Percentiles rank a stretch among this genome's conserved stretches.
phyloP scores from a whole-genome alignment of 2,329 filamentous ascomycete species.

The Ophiocordyceps unilateralis region DNA sequence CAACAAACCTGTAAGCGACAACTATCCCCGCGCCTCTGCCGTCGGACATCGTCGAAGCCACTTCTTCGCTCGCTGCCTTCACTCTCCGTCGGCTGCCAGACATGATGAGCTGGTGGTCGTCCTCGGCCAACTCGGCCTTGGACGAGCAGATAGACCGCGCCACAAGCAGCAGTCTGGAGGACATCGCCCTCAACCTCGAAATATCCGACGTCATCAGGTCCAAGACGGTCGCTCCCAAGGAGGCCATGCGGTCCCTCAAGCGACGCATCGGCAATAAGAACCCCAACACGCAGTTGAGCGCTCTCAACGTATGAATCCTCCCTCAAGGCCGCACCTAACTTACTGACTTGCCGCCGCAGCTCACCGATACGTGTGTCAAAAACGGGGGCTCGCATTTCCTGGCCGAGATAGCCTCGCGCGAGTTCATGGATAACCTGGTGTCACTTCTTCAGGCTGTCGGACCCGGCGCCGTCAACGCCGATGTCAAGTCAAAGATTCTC shows the following conservation, averaged over 20 bases:
- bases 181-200: constrained; percentile 93
- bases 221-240: constrained; percentile 92
- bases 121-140: constrained; percentile 72
- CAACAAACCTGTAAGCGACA: background rate
- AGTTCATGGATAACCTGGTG: constrained; percentile 95
- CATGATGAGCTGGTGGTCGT: constrained; percentile 94
- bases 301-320: constrained; percentile 53
- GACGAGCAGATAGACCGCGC: constrained; percentile 96
- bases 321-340: background rate
- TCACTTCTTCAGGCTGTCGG: constrained; percentile 76
- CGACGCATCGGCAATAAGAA: constrained; percentile 92
- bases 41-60: background rate
- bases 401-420: constrained; percentile 81
- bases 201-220: constrained; percentile 96
- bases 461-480: constrained; percentile 55
- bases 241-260: constrained; percentile 95
- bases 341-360: constrained; percentile 27
- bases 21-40: background rate
- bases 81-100: constrained; percentile 4
- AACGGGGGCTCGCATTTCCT: constrained; percentile 95
- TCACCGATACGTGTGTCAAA: constrained; percentile 97
- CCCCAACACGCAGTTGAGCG: constrained; percentile 86
- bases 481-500: constrained; percentile 79
- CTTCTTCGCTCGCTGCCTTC: background rate
- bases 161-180: constrained; percentile 89